These are phyloP conservation scores for Sideroxylon spinosum DNA, from an alignment of 179 eudicot species.

Conservation along the genomic window DNA sequence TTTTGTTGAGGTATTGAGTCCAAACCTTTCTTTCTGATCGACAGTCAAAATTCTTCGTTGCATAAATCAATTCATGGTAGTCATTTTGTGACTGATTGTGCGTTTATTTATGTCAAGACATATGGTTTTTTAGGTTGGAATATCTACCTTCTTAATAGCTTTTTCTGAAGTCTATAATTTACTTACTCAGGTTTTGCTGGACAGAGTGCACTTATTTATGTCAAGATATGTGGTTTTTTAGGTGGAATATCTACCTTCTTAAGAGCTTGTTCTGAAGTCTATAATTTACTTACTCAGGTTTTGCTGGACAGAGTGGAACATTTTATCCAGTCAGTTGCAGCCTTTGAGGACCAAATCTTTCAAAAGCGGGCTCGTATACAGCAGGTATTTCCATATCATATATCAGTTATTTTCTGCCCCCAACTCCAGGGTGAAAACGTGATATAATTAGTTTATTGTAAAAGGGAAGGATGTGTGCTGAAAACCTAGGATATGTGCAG, in stretches of 20 bases:
- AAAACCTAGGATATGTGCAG: no score
- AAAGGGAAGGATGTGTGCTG: no score
- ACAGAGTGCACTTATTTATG: conserved; percentile 25
- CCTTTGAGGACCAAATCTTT: conserved; percentile 88
- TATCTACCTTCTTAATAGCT: background rate
- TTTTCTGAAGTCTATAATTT: background rate
- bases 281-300: conserved; percentile 41
- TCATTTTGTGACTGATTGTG: background rate
- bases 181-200: conserved; percentile 61
- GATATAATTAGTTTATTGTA: no score
- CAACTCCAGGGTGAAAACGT: no score
- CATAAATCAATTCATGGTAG: background rate
- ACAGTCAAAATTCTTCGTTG: background rate
- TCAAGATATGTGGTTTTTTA: conserved; percentile 3
- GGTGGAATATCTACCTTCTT: background rate
- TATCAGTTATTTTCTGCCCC: background rate
- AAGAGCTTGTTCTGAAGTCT: background rate
- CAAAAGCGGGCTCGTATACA: conserved; percentile 82
- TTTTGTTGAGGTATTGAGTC: background rate
- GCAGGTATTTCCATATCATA: conserved; percentile 47
- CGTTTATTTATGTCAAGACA: background rate
- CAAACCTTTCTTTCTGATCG: background rate
- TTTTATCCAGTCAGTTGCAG: conserved; percentile 86
- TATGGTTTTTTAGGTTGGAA: background rate
- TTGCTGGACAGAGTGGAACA: conserved; percentile 82